Evolutionary conservation across 768 basidiomycete genomes (phyloP).

Genomic region (Boletus rubroflammeus): DNA sequence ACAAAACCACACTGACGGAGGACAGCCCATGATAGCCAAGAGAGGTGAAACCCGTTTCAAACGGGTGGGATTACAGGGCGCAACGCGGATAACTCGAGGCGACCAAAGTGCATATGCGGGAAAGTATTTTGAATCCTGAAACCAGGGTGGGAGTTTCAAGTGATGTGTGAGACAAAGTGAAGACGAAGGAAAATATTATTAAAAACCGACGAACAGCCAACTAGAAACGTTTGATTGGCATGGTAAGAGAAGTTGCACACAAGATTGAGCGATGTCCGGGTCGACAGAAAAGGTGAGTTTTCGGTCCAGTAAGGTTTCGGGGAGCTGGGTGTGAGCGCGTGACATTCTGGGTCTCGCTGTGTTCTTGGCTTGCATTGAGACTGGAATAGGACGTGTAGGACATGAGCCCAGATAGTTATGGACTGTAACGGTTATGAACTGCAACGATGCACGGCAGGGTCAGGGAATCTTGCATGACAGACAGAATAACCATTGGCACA

Average conservation of each 20-base stretch:
- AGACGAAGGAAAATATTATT: background rate
- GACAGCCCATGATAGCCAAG: conserved; percentile 4
- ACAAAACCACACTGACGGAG: background rate
- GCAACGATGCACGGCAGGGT: conserved; percentile 9
- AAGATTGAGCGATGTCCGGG: background rate
- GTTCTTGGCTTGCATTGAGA: background rate
- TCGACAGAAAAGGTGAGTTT: background rate
- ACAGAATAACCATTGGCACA: background rate
- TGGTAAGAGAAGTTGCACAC: conserved; percentile 3
- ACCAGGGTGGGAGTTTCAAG: conserved; percentile 1
- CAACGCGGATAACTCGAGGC: conserved; percentile 26
- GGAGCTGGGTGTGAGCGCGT: background rate
- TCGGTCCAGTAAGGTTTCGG: background rate
- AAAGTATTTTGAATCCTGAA: background rate
- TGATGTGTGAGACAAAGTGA: conserved; percentile 6
- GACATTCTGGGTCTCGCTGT: background rate
- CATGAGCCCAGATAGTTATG: background rate
- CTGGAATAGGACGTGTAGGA: background rate
- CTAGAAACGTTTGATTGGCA: conserved; percentile 24
- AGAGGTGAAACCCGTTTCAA: conserved; percentile 8
- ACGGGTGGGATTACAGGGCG: background rate
- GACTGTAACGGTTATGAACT: conserved; percentile 8
- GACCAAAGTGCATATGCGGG: background rate
- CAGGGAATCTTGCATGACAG: background rate
- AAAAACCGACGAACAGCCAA: conserved; percentile 18